Evolutionary conservation across 176 grass and related monocot species (phyloP).

Genomic region (Neostapfia colusana): DNA sequence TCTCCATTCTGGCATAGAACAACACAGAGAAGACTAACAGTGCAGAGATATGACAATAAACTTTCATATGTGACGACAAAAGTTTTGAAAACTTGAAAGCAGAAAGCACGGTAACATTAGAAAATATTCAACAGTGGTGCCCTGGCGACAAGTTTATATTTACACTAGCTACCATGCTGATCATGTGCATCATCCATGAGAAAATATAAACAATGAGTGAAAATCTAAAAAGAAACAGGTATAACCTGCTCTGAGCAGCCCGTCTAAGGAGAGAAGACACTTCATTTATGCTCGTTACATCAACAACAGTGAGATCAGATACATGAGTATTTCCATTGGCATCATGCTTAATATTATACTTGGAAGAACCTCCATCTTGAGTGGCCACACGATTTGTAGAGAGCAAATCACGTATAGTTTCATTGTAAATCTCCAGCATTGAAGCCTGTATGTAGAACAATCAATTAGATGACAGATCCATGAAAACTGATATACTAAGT

Average conservation of each 20-base stretch:
- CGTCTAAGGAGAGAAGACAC: constrained; percentile 67
- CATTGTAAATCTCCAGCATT: constrained; percentile 96
- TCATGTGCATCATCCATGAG: background rate
- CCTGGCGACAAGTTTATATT: background rate
- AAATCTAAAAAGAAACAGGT: background rate
- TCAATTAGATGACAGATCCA: background rate
- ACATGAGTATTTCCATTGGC: constrained; percentile 71
- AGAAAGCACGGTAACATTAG: background rate
- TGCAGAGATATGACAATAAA: background rate
- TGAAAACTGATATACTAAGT: background rate
- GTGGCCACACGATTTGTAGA: constrained; percentile 31
- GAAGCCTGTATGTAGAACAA: constrained; percentile 49
- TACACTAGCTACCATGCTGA: background rate
- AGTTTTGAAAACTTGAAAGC: background rate
- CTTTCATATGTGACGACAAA: background rate
- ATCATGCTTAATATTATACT: constrained; percentile 86
- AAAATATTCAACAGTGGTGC: background rate
- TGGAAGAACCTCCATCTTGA: constrained; percentile 58
- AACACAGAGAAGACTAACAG: background rate
- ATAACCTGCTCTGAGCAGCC: constrained; percentile 81
- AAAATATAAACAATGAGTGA: background rate
- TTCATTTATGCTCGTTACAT: constrained; percentile 68
- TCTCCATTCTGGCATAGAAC: no score
- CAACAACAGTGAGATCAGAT: constrained; percentile 67
- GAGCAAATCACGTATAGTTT: constrained; percentile 79